These are phyloP conservation scores for Rhipidocladum racemiflorum DNA, from an alignment of 176 grass and related monocot species.

Conservation along the genomic window DNA sequence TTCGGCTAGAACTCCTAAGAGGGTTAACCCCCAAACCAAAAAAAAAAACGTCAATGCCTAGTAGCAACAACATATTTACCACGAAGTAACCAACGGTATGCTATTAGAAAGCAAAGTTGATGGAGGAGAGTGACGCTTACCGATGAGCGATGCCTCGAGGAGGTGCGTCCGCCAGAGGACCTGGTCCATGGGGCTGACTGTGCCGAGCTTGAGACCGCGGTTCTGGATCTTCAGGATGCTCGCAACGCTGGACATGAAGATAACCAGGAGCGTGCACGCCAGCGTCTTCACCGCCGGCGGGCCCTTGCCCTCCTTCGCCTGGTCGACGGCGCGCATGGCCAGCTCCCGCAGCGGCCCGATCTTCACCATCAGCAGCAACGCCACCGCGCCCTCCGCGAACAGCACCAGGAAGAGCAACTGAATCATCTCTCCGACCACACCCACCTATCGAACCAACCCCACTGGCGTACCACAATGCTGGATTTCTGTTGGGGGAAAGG, in stretches of 20 bases:
- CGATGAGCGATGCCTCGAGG: constrained; percentile 90
- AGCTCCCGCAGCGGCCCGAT: constrained; percentile 79
- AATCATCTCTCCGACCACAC: neutral
- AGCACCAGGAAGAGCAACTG: constrained; percentile 84
- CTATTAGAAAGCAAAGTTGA: neutral
- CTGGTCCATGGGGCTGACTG: constrained; percentile 91
- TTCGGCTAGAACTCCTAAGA: too few species aligned
- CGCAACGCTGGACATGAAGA: constrained; percentile 67
- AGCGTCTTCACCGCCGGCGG: constrained; percentile 87
- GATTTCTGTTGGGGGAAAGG: neutral
- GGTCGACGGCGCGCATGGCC: constrained; percentile 72
- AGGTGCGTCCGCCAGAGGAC: constrained; percentile 93
- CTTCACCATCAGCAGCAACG: constrained; percentile 85
- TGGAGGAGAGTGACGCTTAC: constrained; percentile 2
- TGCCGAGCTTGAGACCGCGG: constrained; percentile 65
- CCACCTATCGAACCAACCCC: neutral
- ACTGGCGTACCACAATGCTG: neutral
- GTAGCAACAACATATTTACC: neutral
- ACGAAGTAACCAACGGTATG: neutral
- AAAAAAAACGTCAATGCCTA: neutral
- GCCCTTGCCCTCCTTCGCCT: constrained; percentile 69
- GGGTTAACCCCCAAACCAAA: neutral
- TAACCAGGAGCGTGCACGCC: constrained; percentile 75
- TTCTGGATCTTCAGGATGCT: constrained; percentile 93
- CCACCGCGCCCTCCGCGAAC: constrained; percentile 74